Evolutionary conservation across 2,329 filamentous ascomycete species (phyloP).

Genomic region (Lecanoromycetidae sp.): DNA sequence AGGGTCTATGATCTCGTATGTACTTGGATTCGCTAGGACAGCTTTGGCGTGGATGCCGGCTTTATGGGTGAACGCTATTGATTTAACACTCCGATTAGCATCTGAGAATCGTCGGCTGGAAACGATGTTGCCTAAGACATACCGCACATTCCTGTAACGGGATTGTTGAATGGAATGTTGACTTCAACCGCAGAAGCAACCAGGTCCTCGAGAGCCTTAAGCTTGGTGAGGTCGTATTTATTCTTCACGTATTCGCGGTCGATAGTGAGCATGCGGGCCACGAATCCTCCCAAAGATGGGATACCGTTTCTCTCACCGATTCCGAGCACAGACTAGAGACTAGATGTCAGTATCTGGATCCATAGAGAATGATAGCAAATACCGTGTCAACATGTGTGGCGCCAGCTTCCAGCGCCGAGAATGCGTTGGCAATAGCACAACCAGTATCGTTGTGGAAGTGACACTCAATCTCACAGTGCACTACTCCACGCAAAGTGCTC

Average conservation of each 20-base stretch:
- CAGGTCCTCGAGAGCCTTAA: slow-evolving; percentile 78
- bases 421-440: slow-evolving; percentile 79
- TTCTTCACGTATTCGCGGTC: slow-evolving; percentile 70
- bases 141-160: slow-evolving; percentile 47
- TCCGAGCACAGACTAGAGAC: slow-evolving; percentile 75
- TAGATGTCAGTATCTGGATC: no score
- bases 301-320: slow-evolving; percentile 76
- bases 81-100: no score
- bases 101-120: no score
- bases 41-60: slow-evolving; percentile 78
- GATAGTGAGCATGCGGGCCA: slow-evolving; percentile 70
- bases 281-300: slow-evolving; percentile 48
- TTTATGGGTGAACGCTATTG: slow-evolving; percentile 70
- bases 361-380: no score
- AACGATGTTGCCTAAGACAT: no score
- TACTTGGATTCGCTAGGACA: slow-evolving; percentile 71
- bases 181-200: slow-evolving; percentile 55
- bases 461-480: slow-evolving; percentile 68
- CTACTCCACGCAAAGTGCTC: slow-evolving; percentile 63
- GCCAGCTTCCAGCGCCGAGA: slow-evolving; percentile 70
- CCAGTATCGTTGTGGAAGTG: slow-evolving; percentile 77
- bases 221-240: slow-evolving; percentile 83
- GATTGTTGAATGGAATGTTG: slow-evolving; percentile 79
- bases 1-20: slow-evolving; percentile 85
- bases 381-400: slow-evolving; percentile 59